Percentiles rank a stretch among this genome's conserved stretches.
These are phyloP conservation scores for Botryosphaeria dothidea DNA, from an alignment of 2,329 filamentous ascomycete species.

Conservation along the genomic window DNA sequence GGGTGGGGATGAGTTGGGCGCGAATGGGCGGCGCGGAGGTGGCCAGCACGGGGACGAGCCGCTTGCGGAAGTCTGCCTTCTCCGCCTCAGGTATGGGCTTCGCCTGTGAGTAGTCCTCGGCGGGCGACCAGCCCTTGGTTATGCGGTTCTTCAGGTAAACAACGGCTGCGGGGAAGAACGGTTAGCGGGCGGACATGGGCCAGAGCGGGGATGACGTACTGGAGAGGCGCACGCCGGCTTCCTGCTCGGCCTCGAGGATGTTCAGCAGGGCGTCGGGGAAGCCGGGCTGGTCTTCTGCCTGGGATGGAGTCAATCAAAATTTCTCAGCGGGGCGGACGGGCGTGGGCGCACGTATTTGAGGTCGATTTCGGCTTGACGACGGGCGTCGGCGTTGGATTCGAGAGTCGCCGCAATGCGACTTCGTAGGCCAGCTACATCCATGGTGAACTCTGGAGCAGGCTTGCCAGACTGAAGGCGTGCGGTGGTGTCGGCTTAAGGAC, in stretches of 20 bases:
- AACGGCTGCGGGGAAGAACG: slow-evolving; percentile 63
- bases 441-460: slow-evolving; percentile 42
- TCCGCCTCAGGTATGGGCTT: slow-evolving; percentile 83
- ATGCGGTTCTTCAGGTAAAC: slow-evolving; percentile 98
- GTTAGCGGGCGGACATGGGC: slow-evolving; percentile 21
- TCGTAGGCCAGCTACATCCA: slow-evolving; percentile 75
- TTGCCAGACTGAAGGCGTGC: slow-evolving; percentile 9
- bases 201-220: slow-evolving; percentile 61
- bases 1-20: slow-evolving; percentile 87
- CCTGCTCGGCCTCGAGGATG: slow-evolving; percentile 86
- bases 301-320: slow-evolving; percentile 28
- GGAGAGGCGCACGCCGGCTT: slow-evolving; percentile 79
- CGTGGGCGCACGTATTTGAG: slow-evolving; percentile 70
- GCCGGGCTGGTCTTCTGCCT: slow-evolving; percentile 88
- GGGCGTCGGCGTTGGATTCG: slow-evolving; percentile 71
- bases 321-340: slow-evolving; percentile 22
- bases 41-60: slow-evolving; percentile 85
- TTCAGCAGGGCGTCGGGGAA: slow-evolving; percentile 90
- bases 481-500: slow-evolving; percentile 15
- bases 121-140: slow-evolving; percentile 83
- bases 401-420: slow-evolving; percentile 77
- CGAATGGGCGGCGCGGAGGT: slow-evolving; percentile 78
- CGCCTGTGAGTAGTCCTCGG: slow-evolving; percentile 72
- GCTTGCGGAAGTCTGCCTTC: slow-evolving; percentile 82
- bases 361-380: slow-evolving; percentile 76